A percentile compares a stretch with the other conserved stretches of the same genome.
These are phyloP conservation scores for Cladosporium sp. DNA, from an alignment of 2,329 filamentous ascomycete species.

Conservation along the genomic window DNA sequence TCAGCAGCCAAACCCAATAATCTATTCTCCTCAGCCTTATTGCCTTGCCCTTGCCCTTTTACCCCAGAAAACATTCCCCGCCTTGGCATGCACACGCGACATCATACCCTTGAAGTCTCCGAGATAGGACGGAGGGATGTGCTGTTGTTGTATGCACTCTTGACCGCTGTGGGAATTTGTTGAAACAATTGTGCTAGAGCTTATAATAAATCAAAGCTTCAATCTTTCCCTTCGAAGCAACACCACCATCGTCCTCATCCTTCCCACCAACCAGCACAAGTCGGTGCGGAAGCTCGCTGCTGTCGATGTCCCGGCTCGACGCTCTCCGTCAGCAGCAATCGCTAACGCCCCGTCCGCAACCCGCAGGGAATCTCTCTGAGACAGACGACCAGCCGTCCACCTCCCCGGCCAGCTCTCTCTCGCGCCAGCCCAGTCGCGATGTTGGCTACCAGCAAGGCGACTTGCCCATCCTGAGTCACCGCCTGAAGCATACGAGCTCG, in stretches of 20 bases:
- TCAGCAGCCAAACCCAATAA: neutral
- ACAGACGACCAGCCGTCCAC: slow-evolving; percentile 18
- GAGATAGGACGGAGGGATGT: neutral
- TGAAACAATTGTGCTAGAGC: neutral
- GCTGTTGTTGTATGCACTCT: neutral
- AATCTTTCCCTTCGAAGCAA: neutral
- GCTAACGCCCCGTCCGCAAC: slow-evolving; percentile 18
- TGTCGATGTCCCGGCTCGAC: slow-evolving; percentile 19
- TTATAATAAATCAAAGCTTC: neutral
- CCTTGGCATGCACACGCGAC: slow-evolving; percentile 15
- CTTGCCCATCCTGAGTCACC: slow-evolving; percentile 68
- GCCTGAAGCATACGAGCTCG: slow-evolving; percentile 73
- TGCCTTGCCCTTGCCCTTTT: neutral
- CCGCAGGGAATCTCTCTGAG: slow-evolving; percentile 17
- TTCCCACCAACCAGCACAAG: neutral
- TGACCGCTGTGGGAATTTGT: neutral
- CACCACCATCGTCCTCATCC: neutral
- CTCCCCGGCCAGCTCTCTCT: slow-evolving; percentile 19
- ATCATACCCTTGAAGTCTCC: slow-evolving; percentile 10
- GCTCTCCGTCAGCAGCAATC: slow-evolving; percentile 19
- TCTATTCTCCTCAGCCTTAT: neutral
- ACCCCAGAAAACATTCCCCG: slow-evolving; percentile 16
- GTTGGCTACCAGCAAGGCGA: slow-evolving; percentile 27
- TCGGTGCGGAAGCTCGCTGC: neutral
- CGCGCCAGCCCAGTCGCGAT: slow-evolving; percentile 29